Percentiles rank a stretch among this genome's conserved stretches.
Evolutionary conservation across 1,284 basidiomycete genomes (phyloP).

Genomic region (Leccinum solheimii): DNA sequence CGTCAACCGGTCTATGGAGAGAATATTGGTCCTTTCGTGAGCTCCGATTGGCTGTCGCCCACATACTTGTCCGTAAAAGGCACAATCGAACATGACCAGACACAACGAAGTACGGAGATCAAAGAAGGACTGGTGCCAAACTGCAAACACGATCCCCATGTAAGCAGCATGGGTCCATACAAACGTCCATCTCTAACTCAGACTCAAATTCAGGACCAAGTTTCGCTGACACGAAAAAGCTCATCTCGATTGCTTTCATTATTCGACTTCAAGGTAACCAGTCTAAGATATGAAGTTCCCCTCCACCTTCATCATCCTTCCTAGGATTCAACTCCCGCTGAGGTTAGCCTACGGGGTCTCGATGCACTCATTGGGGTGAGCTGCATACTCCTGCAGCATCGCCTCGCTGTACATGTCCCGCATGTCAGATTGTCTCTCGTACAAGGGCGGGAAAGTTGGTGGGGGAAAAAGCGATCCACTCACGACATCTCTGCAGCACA

Average conservation of each 20-base stretch:
- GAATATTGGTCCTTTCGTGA: not conserved
- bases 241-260: not conserved
- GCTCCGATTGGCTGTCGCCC: not conserved
- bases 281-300: too few species aligned
- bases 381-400: not conserved
- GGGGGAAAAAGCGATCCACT: too few species aligned
- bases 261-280: not conserved
- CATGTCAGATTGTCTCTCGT: too few species aligned
- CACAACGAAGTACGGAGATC: not conserved
- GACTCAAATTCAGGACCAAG: not conserved
- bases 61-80: not conserved
- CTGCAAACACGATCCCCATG: not conserved
- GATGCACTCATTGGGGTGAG: not conserved
- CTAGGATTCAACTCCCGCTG: not conserved
- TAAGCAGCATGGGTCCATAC: not conserved
- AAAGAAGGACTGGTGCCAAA: not conserved
- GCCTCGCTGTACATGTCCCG: not conserved
- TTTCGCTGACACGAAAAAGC: not conserved
- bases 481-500: too few species aligned
- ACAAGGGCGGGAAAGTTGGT: too few species aligned
- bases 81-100: too few species aligned
- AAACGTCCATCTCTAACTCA: not conserved
- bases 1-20: not conserved
- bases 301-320: not conserved
- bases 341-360: not conserved